Evolutionary conservation across 352 stramenopile species (phyloP).

Genomic region (Phytophthora pseudosyringae): DNA sequence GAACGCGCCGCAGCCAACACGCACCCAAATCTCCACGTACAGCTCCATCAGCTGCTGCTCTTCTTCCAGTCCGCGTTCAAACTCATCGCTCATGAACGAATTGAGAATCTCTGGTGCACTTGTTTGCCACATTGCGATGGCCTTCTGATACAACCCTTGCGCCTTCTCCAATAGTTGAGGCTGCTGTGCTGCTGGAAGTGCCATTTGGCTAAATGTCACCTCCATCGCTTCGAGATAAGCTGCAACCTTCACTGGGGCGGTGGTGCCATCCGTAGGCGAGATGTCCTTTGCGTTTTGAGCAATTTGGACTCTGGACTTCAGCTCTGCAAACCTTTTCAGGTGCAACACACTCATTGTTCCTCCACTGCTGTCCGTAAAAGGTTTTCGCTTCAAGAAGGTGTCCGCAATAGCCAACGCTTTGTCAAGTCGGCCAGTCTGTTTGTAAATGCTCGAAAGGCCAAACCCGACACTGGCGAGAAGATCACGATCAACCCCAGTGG

Average conservation of each 20-base stretch:
- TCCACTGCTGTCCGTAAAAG: background rate
- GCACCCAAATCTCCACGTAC: slow-evolving; percentile 75
- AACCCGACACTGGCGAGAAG: slow-evolving; percentile 57
- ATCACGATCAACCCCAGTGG: slow-evolving; percentile 40
- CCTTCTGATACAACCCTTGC: slow-evolving; percentile 63
- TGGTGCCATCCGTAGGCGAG: slow-evolving; percentile 42
- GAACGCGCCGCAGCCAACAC: slow-evolving; percentile 65
- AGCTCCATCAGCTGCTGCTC: slow-evolving; percentile 68
- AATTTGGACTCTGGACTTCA: slow-evolving; percentile 70
- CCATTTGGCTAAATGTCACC: slow-evolving; percentile 23
- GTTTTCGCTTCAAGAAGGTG: slow-evolving; percentile 62
- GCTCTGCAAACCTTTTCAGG: slow-evolving; percentile 69
- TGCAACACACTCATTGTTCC: slow-evolving; percentile 31
- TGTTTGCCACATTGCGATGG: slow-evolving; percentile 54
- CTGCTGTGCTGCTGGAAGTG: slow-evolving; percentile 27
- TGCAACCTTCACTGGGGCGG: slow-evolving; percentile 49
- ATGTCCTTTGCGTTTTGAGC: slow-evolving; percentile 79
- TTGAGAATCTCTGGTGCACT: slow-evolving; percentile 43
- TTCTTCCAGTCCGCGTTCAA: slow-evolving; percentile 46
- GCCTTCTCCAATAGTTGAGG: slow-evolving; percentile 54
- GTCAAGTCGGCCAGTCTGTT: slow-evolving; percentile 54
- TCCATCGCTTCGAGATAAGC: slow-evolving; percentile 67
- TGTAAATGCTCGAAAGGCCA: slow-evolving; percentile 59
- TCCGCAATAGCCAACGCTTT: slow-evolving; percentile 60
- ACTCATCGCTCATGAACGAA: slow-evolving; percentile 28